Percentiles rank a stretch among this genome's conserved stretches.
These are phyloP conservation scores for Vanderwaltozyma verrucispora DNA, from an alignment of 805 yeast species.

Conservation along the genomic window DNA sequence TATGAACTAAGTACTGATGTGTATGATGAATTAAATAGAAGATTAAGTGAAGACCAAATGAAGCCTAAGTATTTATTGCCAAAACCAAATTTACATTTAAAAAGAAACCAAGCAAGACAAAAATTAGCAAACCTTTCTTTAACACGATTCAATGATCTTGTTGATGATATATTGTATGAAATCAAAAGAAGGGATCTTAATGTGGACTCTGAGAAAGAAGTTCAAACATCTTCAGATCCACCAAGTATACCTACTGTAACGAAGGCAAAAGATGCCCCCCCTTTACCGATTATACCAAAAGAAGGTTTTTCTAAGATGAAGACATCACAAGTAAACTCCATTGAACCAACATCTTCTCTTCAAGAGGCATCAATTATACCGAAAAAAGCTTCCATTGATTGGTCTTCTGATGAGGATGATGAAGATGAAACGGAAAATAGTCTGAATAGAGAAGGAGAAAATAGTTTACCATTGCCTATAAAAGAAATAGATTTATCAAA, in stretches of 20 bases:
- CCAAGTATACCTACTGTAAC: no score
- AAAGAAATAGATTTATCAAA: no score
- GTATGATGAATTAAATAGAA: slow-evolving; percentile 78
- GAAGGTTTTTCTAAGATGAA: no score
- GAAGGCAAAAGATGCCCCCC: no score
- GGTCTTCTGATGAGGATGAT: slow-evolving; percentile 66
- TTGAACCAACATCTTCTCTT: slow-evolving; percentile 31
- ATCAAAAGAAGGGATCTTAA: slow-evolving; percentile 67
- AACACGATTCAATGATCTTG: slow-evolving; percentile 77
- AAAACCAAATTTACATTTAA: slow-evolving; percentile 70
- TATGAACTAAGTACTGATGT: slow-evolving; percentile 89
- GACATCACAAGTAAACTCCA: no score
- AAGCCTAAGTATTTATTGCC: slow-evolving; percentile 61
- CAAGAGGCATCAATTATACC: slow-evolving; percentile 69
- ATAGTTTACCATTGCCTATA: no score
- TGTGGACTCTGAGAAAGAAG: slow-evolving; percentile 34
- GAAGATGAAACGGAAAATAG: neutral
- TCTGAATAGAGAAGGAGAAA: no score
- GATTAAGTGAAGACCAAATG: slow-evolving; percentile 50
- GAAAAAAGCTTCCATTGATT: slow-evolving; percentile 69
- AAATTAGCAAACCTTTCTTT: slow-evolving; percentile 79
- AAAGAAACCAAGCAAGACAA: slow-evolving; percentile 90
- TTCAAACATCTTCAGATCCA: no score
- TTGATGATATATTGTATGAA: slow-evolving; percentile 79
- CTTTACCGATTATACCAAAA: no score